Evolutionary conservation across 192 early-diverging fungal species (phyloP).

Genomic region (Coemansia sp.): DNA sequence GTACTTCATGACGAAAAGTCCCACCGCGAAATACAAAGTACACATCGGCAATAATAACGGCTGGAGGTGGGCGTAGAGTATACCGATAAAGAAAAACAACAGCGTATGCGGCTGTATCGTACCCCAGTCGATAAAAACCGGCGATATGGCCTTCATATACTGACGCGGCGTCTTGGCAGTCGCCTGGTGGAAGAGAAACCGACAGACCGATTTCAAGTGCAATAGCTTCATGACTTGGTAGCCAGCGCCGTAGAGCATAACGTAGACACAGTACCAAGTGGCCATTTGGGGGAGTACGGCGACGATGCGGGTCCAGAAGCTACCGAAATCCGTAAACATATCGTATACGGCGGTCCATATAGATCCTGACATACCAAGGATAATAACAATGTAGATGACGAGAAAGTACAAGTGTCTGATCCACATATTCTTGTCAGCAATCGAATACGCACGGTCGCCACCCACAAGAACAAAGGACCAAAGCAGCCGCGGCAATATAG

Average conservation of each 20-base stretch:
- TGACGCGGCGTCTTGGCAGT: constrained; percentile 70
- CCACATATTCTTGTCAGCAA: constrained; percentile 55
- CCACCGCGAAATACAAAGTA: constrained; percentile 64
- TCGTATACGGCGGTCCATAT: constrained; percentile 65
- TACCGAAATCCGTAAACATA: constrained; percentile 66
- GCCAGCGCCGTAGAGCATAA: constrained; percentile 73
- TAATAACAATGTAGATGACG: constrained; percentile 73
- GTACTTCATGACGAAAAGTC: constrained; percentile 74
- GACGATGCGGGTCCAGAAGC: constrained; percentile 65
- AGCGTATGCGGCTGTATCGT: constrained; percentile 69
- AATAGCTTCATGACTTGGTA: constrained; percentile 69
- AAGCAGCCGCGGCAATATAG: constrained; percentile 68
- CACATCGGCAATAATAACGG: constrained; percentile 75
- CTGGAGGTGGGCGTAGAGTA: constrained; percentile 75
- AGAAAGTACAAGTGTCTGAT: constrained; percentile 73
- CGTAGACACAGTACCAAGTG: constrained; percentile 78
- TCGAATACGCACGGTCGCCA: constrained; percentile 45
- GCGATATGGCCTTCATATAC: constrained; percentile 70
- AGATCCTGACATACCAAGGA: constrained; percentile 72
- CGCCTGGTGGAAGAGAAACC: constrained; percentile 44
- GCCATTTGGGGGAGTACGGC: constrained; percentile 67
- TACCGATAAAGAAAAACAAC: constrained; percentile 70
- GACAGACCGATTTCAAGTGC: constrained; percentile 64
- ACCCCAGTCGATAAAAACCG: constrained; percentile 70
- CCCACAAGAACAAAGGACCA: constrained; percentile 50